Evolutionary conservation across 177 flowering plant species (phyloP).

Genomic region (Vitis hybrid): DNA sequence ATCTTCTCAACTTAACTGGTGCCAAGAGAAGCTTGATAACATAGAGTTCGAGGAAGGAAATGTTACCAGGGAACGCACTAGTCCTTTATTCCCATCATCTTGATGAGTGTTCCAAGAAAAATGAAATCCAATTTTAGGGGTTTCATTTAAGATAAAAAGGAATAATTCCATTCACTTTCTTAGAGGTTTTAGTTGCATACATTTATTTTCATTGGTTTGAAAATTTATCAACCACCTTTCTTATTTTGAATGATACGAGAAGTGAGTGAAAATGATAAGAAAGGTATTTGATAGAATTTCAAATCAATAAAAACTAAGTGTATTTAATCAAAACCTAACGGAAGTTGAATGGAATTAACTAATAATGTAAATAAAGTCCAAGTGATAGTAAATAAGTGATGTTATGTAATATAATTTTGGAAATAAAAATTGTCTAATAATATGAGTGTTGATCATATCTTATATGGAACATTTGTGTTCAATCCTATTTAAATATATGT

Average conservation of each 20-base stretch:
- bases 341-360: too few species aligned
- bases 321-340: too few species aligned
- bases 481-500: too few species aligned
- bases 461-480: too few species aligned
- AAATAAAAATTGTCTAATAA: not conserved
- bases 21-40: slow-evolving; percentile 44
- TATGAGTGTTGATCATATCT: not conserved
- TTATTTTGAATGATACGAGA: too few species aligned
- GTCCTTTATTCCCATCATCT: slow-evolving; percentile 35
- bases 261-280: too few species aligned
- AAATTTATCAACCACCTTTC: too few species aligned
- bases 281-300: too few species aligned
- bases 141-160: slow-evolving; percentile 1
- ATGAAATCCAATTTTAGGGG: slow-evolving; percentile 13
- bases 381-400: not conserved
- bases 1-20: slow-evolving; percentile 53
- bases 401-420: not conserved
- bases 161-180: too few species aligned
- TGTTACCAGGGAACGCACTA: slow-evolving; percentile 16
- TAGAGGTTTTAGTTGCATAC: too few species aligned
- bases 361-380: not conserved
- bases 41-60: slow-evolving; percentile 31
- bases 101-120: not conserved
- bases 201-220: too few species aligned
- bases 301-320: too few species aligned